Conservation (phyloP, 371 early-diverging fungal genomes). For the Lichtheimia ramosa region DNA sequence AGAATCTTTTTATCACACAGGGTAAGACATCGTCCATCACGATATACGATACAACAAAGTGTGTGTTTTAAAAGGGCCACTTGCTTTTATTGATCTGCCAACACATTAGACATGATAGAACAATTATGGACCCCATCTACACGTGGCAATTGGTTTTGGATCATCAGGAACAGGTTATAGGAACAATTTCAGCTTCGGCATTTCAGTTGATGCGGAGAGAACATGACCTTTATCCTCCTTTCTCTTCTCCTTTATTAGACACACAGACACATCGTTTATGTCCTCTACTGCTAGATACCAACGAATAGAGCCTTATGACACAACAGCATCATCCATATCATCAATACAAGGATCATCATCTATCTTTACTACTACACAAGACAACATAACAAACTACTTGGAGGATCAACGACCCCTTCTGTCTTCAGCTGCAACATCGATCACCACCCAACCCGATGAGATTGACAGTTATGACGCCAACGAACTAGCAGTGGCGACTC, state of each 20-base stretch:
- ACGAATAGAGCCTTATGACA: conserved; percentile 25
- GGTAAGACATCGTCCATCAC: too few relatives aligned
- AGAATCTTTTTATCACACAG: too few relatives aligned
- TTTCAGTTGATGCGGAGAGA: too few relatives aligned
- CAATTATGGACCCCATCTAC: too few relatives aligned
- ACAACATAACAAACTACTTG: conserved; percentile 5
- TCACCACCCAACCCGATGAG: background rate
- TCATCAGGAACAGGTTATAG: too few relatives aligned
- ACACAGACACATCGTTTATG: background rate
- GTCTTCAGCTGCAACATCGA: conserved; percentile 16
- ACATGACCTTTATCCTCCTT: background rate
- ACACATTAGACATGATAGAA: too few relatives aligned
- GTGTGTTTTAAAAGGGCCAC: too few relatives aligned
- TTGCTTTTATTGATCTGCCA: too few relatives aligned
- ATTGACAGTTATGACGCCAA: background rate
- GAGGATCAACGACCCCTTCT: conserved; percentile 28
- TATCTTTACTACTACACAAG: conserved; percentile 10
- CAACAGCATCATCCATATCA: conserved; percentile 28
- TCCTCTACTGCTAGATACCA: conserved; percentile 27
- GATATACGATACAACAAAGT: too few relatives aligned
- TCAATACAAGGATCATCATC: conserved; percentile 25
- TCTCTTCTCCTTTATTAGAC: background rate
- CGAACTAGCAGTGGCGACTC: conserved; percentile 26
- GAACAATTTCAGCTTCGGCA: too few relatives aligned
- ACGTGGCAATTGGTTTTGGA: too few relatives aligned